Conservation (phyloP, 2,329 filamentous ascomycete species). For the Aspergillus pseudonomiae region DNA sequence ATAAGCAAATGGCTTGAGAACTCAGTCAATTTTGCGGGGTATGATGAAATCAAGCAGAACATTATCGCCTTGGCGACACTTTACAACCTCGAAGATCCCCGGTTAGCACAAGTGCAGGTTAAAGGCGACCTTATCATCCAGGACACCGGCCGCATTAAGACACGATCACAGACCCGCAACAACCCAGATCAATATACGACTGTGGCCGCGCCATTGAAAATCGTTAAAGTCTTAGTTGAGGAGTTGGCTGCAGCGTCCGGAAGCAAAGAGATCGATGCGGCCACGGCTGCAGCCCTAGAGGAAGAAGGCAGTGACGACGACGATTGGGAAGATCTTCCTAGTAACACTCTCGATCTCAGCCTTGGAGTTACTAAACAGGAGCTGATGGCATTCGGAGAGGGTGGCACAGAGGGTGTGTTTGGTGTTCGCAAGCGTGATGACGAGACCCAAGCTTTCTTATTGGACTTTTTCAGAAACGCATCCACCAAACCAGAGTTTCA, state of each 20-base stretch:
- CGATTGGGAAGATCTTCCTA: conserved; percentile 85
- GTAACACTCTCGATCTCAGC: conserved; percentile 76
- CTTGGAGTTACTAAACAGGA: conserved; percentile 70
- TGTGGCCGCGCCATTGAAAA: conserved; percentile 87
- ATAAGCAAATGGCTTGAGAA: conserved; percentile 96
- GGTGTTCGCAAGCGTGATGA: conserved; percentile 73
- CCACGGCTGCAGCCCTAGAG: conserved; percentile 61
- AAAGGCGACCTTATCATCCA: conserved; percentile 89
- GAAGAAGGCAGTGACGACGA: conserved; percentile 70
- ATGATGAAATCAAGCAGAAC: conserved; percentile 95
- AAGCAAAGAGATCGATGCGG: conserved; percentile 54
- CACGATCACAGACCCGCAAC: conserved; percentile 82
- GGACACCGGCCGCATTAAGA: conserved; percentile 84
- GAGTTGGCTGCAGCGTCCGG: conserved; percentile 84
- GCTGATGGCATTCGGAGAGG: conserved; percentile 73
- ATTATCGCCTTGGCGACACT: conserved; percentile 92
- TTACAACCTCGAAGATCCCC: conserved; percentile 81
- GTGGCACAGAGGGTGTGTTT: conserved; percentile 51
- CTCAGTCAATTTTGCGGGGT: conserved; percentile 95
- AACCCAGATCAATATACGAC: conserved; percentile 90
- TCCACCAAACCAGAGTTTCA: conserved; percentile 58
- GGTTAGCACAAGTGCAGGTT: conserved; percentile 77
- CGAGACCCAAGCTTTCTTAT: conserved; percentile 83
- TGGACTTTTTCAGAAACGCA: conserved; percentile 73
- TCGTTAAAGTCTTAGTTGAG: conserved; percentile 91